Percentiles rank a stretch among this genome's conserved stretches.
Evolutionary conservation across 768 basidiomycete species (phyloP).

Genomic region (Rhodotorula graminis): DNA sequence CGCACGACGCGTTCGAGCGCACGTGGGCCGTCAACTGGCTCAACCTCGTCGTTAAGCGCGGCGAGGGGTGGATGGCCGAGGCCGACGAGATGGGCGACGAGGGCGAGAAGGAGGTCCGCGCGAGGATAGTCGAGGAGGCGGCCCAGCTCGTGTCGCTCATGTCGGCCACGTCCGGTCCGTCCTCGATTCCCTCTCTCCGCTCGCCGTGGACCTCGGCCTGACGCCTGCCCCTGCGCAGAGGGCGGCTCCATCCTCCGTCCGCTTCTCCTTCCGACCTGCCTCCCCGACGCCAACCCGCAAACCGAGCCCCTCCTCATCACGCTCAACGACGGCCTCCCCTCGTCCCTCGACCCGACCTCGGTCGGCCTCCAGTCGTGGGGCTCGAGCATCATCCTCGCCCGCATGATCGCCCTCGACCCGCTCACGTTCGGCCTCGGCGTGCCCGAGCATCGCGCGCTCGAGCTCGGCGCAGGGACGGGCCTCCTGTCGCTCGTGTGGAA

Average conservation of each 20-base stretch:
- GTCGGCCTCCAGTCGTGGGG: conserved; percentile 77
- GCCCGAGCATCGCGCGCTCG: conserved; percentile 55
- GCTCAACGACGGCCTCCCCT: conserved; percentile 66
- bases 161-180: conserved; percentile 27
- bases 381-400: conserved; percentile 65
- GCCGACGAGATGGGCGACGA: background rate
- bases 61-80: conserved; percentile 22
- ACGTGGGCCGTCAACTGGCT: conserved; percentile 29
- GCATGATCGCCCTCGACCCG: conserved; percentile 57
- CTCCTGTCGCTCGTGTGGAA: conserved; percentile 60
- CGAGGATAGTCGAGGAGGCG: conserved; percentile 24
- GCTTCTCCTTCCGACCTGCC: conserved; percentile 34
- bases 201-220: too few species aligned
- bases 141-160: conserved; percentile 19
- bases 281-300: conserved; percentile 7
- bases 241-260: conserved; percentile 31
- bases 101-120: conserved; percentile 8
- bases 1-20: conserved; percentile 32
- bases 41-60: conserved; percentile 16
- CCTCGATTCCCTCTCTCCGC: too few species aligned
- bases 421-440: conserved; percentile 46
- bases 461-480: conserved; percentile 81
- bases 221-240: background rate
- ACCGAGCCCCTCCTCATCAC: conserved; percentile 38
- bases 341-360: conserved; percentile 55